Evolutionary conservation across 441 rosid genomes (phyloP).

Genomic region (Pelargonium myrrhifolium): DNA sequence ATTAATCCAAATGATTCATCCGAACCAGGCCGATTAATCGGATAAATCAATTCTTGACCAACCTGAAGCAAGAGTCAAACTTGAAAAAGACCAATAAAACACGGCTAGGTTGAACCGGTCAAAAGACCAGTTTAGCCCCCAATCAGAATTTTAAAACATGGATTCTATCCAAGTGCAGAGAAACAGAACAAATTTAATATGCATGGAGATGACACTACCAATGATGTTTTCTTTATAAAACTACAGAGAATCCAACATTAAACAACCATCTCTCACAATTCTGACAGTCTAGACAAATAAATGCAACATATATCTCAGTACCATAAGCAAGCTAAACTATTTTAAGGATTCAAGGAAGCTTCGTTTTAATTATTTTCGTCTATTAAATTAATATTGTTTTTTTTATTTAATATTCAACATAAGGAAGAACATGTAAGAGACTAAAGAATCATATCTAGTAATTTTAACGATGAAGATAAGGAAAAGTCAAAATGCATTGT

Average conservation of each 20-base stretch:
- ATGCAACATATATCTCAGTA: neutral
- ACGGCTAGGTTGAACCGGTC: too few relatives aligned
- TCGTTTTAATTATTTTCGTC: conserved; percentile 13
- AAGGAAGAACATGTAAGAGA: conserved; percentile 9
- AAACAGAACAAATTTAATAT: neutral
- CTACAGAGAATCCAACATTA: conserved; percentile 6
- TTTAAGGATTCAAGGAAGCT: conserved; percentile 24
- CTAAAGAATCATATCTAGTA: conserved; percentile 19
- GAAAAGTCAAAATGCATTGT: conserved; percentile 9
- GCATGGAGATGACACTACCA: neutral
- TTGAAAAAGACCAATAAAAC: too few relatives aligned
- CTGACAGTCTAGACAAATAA: neutral
- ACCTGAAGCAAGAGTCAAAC: too few relatives aligned
- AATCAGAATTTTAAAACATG: too few relatives aligned
- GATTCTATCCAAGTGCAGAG: neutral
- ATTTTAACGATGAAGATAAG: conserved; percentile 13
- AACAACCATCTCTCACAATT: neutral
- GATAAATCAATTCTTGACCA: too few relatives aligned
- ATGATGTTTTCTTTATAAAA: neutral
- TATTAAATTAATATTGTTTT: neutral
- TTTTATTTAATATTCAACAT: neutral
- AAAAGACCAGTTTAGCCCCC: too few relatives aligned
- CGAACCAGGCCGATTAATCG: too few relatives aligned
- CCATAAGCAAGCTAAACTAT: conserved; percentile 1
- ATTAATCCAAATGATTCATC: too few relatives aligned